These are phyloP conservation scores for Globisporangium abappressorium DNA, from an alignment of 352 stramenopile genomes.

Conservation along the genomic window DNA sequence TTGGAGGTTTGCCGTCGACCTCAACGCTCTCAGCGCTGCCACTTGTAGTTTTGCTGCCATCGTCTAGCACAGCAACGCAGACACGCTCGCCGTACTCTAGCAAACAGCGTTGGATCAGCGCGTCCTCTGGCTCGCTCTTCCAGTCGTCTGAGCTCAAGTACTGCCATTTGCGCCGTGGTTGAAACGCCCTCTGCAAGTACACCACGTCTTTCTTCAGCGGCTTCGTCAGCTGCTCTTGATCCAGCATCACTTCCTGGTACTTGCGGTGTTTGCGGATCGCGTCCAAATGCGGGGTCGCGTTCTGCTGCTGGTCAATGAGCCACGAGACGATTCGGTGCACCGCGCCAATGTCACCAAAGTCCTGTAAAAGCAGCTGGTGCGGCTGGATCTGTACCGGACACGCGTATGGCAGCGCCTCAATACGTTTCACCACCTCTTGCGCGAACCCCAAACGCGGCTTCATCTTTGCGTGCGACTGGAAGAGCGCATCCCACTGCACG, in stretches of 20 bases:
- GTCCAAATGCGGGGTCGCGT: slow-evolving; percentile 31
- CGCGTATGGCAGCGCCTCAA: slow-evolving; percentile 34
- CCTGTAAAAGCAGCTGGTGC: slow-evolving; percentile 74
- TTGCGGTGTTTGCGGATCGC: slow-evolving; percentile 28
- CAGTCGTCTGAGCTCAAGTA: slow-evolving; percentile 24
- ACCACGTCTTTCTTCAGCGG: slow-evolving; percentile 43
- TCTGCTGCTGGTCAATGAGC: slow-evolving; percentile 43
- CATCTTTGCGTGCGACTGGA: slow-evolving; percentile 63
- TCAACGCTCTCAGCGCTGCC: background rate
- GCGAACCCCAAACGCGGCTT: slow-evolving; percentile 63
- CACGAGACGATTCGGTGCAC: slow-evolving; percentile 48
- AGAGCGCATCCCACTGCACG: slow-evolving; percentile 67
- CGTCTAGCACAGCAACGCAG: slow-evolving; percentile 7
- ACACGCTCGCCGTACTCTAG: slow-evolving; percentile 78
- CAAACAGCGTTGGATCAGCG: slow-evolving; percentile 73
- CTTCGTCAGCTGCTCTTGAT: background rate
- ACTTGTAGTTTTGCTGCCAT: background rate
- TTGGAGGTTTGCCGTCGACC: background rate
- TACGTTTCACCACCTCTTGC: slow-evolving; percentile 47
- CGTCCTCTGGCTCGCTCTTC: slow-evolving; percentile 52
- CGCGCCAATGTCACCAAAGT: slow-evolving; percentile 66
- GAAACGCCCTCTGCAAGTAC: slow-evolving; percentile 37
- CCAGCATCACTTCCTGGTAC: slow-evolving; percentile 30
- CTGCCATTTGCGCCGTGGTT: slow-evolving; percentile 42
- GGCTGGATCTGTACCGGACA: slow-evolving; percentile 48